Evolutionary conservation across 192 early-diverging fungal species (phyloP), one percentile per base, ranked within the genome.

Genomic region (Podila epigama): DNA sequence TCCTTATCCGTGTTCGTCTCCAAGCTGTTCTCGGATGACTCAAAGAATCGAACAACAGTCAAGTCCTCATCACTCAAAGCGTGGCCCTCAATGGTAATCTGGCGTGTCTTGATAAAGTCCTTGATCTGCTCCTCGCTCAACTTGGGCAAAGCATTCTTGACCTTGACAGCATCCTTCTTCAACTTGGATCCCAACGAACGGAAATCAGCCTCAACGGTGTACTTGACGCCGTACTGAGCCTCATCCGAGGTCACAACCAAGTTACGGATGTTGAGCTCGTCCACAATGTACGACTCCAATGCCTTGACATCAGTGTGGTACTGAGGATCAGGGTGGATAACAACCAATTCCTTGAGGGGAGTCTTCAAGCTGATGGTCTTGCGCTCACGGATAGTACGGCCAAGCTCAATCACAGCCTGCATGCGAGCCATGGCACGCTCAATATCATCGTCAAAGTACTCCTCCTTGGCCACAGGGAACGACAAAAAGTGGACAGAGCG

Each of bases 381-480:
- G 79, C 93, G 88, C 75, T 99, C 97, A 64, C 97, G 94, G 59
- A 94, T 84, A 66, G 89, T 81, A 51, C 97, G 91, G 31, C 96
- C 97, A 60, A 95, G 88, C 71, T 99, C 97, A 69, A 99, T 98
- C 54, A 99, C 97, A 2, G 89, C 82, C 83, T 97, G 96, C 95
- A 99, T 97, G 64, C 97, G 91, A 40, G 88, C 85, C 69, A 99
- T 94, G 59, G 93, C 85, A 60, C 97, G 93, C 84, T 99, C 97
- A 79, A 99, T 95, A 20, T 93, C 95, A 7, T 84, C 82, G 80
- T 99, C 92, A 88, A 97, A 97, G 93, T 99, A 98, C 79, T 96
- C 92, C 67, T 91, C 81, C 81, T 96, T 95, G 50, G 86, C 91
- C 57, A 92, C 95, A 18, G 97, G 97, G 92, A 97, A 97, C 18